These are phyloP conservation scores for Trichoderma lentiforme DNA, from an alignment of 2,329 filamentous ascomycete species.

Conservation along the genomic window DNA sequence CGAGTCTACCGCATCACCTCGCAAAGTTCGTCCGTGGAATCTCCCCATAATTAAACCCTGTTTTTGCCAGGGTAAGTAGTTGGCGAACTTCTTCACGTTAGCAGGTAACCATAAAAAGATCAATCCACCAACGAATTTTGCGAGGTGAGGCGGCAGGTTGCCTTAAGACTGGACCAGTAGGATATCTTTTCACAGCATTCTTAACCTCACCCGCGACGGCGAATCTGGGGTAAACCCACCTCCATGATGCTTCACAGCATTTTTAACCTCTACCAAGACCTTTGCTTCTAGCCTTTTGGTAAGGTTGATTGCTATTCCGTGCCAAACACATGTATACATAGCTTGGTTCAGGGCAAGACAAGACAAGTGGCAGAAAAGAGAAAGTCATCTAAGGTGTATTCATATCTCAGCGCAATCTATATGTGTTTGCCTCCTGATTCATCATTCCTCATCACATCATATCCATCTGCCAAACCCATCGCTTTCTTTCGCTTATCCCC, in stretches of 20 bases:
- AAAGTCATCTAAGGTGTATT: background rate
- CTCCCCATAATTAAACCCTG: too few species aligned
- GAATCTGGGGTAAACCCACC: background rate
- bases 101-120: too few species aligned
- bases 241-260: background rate
- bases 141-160: too few species aligned
- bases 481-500: background rate
- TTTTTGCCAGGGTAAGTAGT: too few species aligned
- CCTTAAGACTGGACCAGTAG: too few species aligned
- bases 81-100: too few species aligned
- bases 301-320: background rate
- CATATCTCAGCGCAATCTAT: background rate
- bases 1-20: conserved; percentile 21
- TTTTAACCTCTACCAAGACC: background rate
- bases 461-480: background rate
- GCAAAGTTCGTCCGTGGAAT: too few species aligned
- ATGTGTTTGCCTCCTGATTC: background rate
- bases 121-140: too few species aligned
- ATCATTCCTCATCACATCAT: background rate
- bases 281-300: background rate
- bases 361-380: background rate
- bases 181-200: background rate
- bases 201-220: background rate
- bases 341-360: background rate
- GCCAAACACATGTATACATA: background rate